Percentiles rank a stretch among this genome's conserved stretches.
phyloP scores from a whole-genome alignment of 805 yeast species.

The Cyberlindnera saturnus region DNA sequence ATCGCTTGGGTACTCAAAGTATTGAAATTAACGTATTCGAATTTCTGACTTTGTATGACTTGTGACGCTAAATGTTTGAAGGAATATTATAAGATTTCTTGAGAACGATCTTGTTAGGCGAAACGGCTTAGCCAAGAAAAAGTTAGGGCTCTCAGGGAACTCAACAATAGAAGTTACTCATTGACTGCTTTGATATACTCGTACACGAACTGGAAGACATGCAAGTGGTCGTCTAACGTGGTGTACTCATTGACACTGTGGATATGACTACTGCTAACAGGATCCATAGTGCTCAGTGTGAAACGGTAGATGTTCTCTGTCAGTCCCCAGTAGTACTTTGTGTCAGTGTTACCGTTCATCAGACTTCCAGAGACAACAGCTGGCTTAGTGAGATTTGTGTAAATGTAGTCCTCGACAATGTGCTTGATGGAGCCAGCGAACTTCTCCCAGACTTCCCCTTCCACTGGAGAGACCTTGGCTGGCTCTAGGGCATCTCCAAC shows the following conservation, averaged over 20 bases:
- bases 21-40: no score
- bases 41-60: no score
- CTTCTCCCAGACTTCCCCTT: conserved; percentile 42
- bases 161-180: conserved; percentile 2
- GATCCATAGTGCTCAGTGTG: conserved; percentile 4
- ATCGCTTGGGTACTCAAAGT: no score
- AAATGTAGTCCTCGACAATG: conserved; percentile 47
- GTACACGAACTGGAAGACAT: conserved; percentile 13
- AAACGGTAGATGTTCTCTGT: conserved; percentile 17
- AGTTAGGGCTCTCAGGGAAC: no score
- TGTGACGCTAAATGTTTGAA: no score
- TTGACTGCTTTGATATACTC: conserved; percentile 12
- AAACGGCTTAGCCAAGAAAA: no score
- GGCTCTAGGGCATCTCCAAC: conserved; percentile 32
- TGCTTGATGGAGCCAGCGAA: conserved; percentile 56
- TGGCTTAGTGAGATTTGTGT: conserved; percentile 4
- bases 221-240: conserved; percentile 12
- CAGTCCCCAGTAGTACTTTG: conserved; percentile 12
- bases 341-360: conserved; percentile 15
- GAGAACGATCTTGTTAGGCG: no score
- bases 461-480: conserved; percentile 46
- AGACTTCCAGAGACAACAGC: conserved; percentile 10
- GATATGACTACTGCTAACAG: conserved; percentile 5
- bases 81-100: no score
- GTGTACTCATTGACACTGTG: conserved; percentile 18